Base-by-base conservation (phyloP, 2,329 filamentous ascomycete species). In the Penicillium sp. region DNA sequence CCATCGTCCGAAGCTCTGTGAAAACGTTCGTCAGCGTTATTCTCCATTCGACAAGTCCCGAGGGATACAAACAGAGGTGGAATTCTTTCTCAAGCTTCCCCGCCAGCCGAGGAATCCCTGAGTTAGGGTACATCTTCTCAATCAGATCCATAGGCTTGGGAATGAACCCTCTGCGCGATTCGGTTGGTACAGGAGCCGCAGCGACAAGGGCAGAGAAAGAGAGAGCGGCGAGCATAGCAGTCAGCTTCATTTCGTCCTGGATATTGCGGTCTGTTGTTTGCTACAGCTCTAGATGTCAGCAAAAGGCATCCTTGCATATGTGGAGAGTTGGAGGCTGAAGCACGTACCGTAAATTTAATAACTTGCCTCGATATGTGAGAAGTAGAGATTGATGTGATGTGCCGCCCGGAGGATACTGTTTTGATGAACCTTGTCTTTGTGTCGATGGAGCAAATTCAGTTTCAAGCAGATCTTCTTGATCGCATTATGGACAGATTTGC, bases 111-210 rank as follows among this genome's bases (percentile, higher is more conserved):
- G 64, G 63, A 39, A 65, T 55, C 10, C 64, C 65, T 1, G 63
- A 66, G 42, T 57, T n/a, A 17, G 65, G 64, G 22, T 57, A 62
- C 51, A 66, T 54, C 50, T 31, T 59, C 8, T 67, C 61, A 14
- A 67, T 22, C 3, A 57, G 4, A 14, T 59, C 51, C 53, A 59
- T 60, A 1, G 65, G 59, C 15, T 57, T 53, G 22, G 65, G 65
- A 22, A 66, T 56, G 4, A 63, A n/a, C 22, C 20, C 37, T 42
- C 59, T 45, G 8, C 37, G 41, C 2, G 25, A 37, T 1, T 47
- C 58, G 0, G 35, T 20, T 15, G 54, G 51, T 10, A 67, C 39
- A 10, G 63, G 65, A 6, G 53, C 51, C 14, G 64, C 55, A 17
- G 28, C 58, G 25, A 57, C 56, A 5, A 62, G 2, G 14, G 55